Percentiles rank a stretch among this genome's conserved stretches.
These are phyloP conservation scores for Nidula microcarpa DNA, from an alignment of 768 basidiomycete genomes.

Conservation along the genomic window DNA sequence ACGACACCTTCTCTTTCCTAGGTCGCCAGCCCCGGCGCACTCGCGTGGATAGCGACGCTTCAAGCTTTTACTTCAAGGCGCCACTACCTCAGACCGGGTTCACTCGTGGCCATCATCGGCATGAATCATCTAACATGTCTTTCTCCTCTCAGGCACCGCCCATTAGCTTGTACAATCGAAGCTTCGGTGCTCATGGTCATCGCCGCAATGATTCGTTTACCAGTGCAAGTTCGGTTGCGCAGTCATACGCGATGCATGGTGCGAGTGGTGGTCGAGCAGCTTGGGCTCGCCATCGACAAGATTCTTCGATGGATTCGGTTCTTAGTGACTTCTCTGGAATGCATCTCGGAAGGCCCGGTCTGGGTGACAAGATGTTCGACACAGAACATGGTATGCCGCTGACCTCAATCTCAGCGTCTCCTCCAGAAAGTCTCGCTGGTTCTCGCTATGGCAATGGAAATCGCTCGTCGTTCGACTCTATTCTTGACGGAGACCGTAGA, in stretches of 20 bases:
- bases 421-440: constrained; percentile 37
- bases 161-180: constrained; percentile 69
- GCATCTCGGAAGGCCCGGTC: constrained; percentile 63
- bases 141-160: constrained; percentile 57
- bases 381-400: constrained; percentile 52
- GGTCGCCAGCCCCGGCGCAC: constrained; percentile 33
- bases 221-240: constrained; percentile 55
- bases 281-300: constrained; percentile 56
- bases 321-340: constrained; percentile 59
- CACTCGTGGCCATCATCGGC: constrained; percentile 50
- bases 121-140: constrained; percentile 63
- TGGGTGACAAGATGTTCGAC: constrained; percentile 89
- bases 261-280: constrained; percentile 51
- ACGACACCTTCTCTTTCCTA: constrained; percentile 74
- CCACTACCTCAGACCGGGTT: constrained; percentile 23
- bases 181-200: constrained; percentile 44
- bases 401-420: constrained; percentile 63
- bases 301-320: constrained; percentile 62
- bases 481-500: constrained; percentile 50
- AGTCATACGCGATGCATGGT: constrained; percentile 52
- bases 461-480: constrained; percentile 58
- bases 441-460: constrained; percentile 18
- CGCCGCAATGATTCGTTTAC: constrained; percentile 56
- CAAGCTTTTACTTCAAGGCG: constrained; percentile 71
- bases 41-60: constrained; percentile 72